These are phyloP conservation scores for Fraxinus excelsior DNA, from an alignment of 257 asterid species.

Conservation along the genomic window DNA sequence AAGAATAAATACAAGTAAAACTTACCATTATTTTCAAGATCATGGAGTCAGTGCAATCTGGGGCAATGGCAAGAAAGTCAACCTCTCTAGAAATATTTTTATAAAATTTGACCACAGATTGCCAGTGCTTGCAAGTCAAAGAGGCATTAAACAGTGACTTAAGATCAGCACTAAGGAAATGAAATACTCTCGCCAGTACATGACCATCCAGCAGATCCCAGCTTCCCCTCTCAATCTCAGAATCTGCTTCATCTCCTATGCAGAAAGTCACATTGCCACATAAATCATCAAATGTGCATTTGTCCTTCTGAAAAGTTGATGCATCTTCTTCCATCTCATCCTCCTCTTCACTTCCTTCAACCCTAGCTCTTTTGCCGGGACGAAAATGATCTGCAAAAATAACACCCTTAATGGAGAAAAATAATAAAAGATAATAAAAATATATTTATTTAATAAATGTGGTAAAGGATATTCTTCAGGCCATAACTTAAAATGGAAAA, in stretches of 20 bases:
- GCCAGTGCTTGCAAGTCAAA: constrained; percentile 93
- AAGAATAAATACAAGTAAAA: constrained; percentile 9
- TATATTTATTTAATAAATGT: background rate
- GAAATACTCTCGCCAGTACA: constrained; percentile 82
- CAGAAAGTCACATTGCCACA: constrained; percentile 52
- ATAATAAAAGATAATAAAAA: constrained; percentile 19
- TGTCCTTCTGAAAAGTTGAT: constrained; percentile 38
- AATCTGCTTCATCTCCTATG: constrained; percentile 37
- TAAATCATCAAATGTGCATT: constrained; percentile 67
- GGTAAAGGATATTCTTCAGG: background rate
- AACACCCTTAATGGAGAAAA: constrained; percentile 20
- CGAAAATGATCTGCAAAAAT: constrained; percentile 60
- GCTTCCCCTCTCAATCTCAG: constrained; percentile 51
- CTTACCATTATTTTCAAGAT: constrained; percentile 72
- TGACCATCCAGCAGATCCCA: constrained; percentile 81
- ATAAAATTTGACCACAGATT: constrained; percentile 60
- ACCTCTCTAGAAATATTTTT: constrained; percentile 68
- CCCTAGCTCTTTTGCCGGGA: constrained; percentile 64
- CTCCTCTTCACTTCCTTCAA: constrained; percentile 68
- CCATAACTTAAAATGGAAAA: background rate
- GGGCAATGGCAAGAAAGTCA: constrained; percentile 65
- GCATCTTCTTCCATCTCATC: constrained; percentile 56
- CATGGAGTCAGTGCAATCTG: constrained; percentile 62
- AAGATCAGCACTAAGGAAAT: constrained; percentile 85
- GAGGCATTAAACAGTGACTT: constrained; percentile 72